phyloP scores from a whole-genome alignment of 768 basidiomycete species.

The Termitomyces sp. region DNA sequence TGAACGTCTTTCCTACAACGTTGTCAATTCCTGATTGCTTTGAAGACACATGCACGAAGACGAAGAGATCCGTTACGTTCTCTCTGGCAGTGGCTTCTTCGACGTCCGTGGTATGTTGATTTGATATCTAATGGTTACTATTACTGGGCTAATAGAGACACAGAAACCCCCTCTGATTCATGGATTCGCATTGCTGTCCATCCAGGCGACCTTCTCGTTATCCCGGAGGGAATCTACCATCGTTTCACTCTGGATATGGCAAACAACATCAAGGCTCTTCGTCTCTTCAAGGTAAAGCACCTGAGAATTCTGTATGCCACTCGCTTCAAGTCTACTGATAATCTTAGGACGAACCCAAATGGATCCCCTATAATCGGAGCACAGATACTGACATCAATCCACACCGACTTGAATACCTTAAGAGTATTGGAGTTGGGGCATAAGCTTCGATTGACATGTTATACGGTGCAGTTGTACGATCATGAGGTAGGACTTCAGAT shows the following conservation, averaged over 20 bases:
- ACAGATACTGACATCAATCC: constrained; percentile 61
- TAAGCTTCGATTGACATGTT: constrained; percentile 15
- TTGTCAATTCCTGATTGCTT: neutral
- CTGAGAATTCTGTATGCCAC: neutral
- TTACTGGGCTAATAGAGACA: neutral
- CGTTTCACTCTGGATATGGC: constrained; percentile 85
- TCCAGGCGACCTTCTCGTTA: constrained; percentile 80
- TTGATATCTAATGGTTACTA: neutral
- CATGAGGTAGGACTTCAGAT: constrained; percentile 1
- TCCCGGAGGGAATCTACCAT: constrained; percentile 93
- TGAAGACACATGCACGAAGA: constrained; percentile 91
- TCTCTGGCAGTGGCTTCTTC: constrained; percentile 88
- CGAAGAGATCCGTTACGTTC: constrained; percentile 90
- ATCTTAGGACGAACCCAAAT: constrained; percentile 84
- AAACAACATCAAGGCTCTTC: constrained; percentile 72
- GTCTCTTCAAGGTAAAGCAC: constrained; percentile 74
- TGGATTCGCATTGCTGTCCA: constrained; percentile 83
- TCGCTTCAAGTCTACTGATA: neutral
- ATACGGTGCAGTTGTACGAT: constrained; percentile 4
- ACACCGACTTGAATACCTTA: constrained; percentile 61
- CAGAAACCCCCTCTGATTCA: constrained; percentile 61
- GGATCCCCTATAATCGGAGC: constrained; percentile 75
- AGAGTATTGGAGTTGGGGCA: constrained; percentile 43
- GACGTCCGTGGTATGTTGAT: constrained; percentile 74
- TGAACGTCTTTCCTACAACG: neutral